Conservation (phyloP, 192 early-diverging fungal species). For the Entomortierella lignicola region DNA sequence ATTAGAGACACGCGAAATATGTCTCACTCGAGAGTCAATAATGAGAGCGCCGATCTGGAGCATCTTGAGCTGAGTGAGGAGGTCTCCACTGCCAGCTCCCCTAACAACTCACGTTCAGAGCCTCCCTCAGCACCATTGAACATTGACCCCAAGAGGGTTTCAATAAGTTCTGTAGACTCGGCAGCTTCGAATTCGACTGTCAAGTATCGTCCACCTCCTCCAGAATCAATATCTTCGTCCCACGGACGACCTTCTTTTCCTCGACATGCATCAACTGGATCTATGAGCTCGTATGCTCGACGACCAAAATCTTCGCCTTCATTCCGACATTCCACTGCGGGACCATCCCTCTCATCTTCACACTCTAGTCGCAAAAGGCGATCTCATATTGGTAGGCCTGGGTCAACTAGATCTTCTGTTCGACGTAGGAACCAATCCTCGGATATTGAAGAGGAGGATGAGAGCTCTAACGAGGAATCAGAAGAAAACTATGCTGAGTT, state of each 20-base stretch:
- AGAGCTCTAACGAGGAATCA: constrained; percentile 21
- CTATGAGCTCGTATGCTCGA: constrained; percentile 10
- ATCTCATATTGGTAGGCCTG: constrained; percentile 19
- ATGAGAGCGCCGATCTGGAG: constrained; percentile 50
- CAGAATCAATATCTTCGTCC: constrained; percentile 11
- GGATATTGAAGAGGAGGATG: constrained; percentile 53
- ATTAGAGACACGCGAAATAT: background rate
- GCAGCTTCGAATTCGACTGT: constrained; percentile 30
- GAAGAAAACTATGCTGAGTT: constrained; percentile 15
- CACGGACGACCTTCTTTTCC: constrained; percentile 1
- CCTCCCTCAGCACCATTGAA: background rate
- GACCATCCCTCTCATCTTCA: constrained; percentile 5
- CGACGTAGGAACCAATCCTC: constrained; percentile 34
- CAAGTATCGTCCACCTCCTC: constrained; percentile 33
- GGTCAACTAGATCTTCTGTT: constrained; percentile 43
- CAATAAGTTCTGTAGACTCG: constrained; percentile 41
- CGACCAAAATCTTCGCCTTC: constrained; percentile 33
- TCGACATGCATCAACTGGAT: constrained; percentile 12
- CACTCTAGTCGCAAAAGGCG: constrained; percentile 21
- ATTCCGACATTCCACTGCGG: constrained; percentile 37
- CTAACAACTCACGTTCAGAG: constrained; percentile 8
- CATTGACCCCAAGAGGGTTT: constrained; percentile 31
- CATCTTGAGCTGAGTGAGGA: constrained; percentile 45
- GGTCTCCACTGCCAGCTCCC: background rate
- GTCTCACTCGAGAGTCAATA: constrained; percentile 52